Conservation (phyloP, 140 eudicot genomes). For the Cichorium intybus region DNA sequence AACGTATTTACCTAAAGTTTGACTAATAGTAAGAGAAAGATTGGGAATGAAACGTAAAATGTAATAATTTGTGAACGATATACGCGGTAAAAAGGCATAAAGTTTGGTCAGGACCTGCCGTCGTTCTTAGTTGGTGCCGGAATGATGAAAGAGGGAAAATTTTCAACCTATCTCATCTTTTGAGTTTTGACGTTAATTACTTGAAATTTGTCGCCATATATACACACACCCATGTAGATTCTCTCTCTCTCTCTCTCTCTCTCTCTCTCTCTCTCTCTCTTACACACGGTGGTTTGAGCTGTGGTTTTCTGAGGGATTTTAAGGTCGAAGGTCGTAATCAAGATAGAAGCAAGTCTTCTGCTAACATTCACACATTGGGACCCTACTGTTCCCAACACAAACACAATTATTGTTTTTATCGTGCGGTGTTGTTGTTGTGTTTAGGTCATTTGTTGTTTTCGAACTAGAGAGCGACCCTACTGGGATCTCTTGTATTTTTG, state of each 20-base stretch:
- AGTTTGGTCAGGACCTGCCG: conserved; percentile 22
- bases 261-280: neutral
- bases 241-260: neutral
- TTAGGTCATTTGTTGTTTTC: conserved; percentile 43
- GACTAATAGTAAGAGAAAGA: conserved; percentile 3
- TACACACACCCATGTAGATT: neutral
- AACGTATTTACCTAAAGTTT: neutral
- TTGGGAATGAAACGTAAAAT: conserved; percentile 8
- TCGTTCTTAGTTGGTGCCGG: conserved; percentile 14
- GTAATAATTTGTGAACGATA: conserved; percentile 6
- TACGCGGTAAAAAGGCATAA: conserved; percentile 15
- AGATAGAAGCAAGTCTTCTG: conserved; percentile 49
- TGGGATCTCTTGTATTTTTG: neutral
- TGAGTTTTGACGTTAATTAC: conserved; percentile 7
- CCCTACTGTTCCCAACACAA: conserved; percentile 18
- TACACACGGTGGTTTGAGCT: conserved; percentile 23
- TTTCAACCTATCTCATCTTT: conserved; percentile 14
- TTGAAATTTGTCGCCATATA: conserved; percentile 7
- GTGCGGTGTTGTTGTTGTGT: conserved; percentile 16
- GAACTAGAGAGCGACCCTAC: conserved; percentile 7
- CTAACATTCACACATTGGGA: conserved; percentile 28
- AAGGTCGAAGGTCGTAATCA: conserved; percentile 51
- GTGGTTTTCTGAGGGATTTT: conserved; percentile 38
- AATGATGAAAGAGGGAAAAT: conserved; percentile 19
- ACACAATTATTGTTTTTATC: conserved; percentile 10